Evolutionary conservation across 345 rosid species (phyloP), one percentile per base, ranked within the genome.

Genomic region (Gossypium turneri): DNA sequence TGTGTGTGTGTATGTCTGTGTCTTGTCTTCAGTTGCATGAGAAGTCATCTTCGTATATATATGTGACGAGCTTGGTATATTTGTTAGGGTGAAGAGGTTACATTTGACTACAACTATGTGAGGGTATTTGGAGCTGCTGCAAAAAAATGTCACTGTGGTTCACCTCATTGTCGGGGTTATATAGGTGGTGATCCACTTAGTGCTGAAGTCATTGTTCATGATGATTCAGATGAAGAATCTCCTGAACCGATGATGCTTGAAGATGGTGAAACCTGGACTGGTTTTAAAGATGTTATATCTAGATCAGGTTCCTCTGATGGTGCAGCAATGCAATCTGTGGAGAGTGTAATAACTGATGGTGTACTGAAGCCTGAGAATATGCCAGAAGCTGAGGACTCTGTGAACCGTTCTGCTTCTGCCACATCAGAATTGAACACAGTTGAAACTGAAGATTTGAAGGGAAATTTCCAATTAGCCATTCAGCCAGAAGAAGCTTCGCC

Each of bases 101-200:
- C 98, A 58, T 95, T 95, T 85, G 97, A 95, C 86, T 95, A 95
- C 89, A 95, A 95, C 79, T 95, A 88, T 80, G 99, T 95, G 77
- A 90, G 99, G 82, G 98, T 93, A 58, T 86, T 90, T 84, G 99
- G 99, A 72, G 99, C 99, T 79, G 99, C 99, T 79, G 99, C 97
- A 58, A 95, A 91, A 86, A 91, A 86, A 86, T 95, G 99, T 75
- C 87, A 90, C 71, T 95, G 99, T 82, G 91, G 92, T 45, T 88
- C 99, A 70, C 78, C 88, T 64, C 94, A 86, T 27, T 95, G 99
- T 83, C 88, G 88, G 75, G 99, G 99, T 64, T 95, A 91, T 81
- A 95, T 95, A 71, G 99, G 99, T 60, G 99, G 99, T 73, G 99
- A 95, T 88, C 97, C 90, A 51, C 83, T 84, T 50, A 87, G 82